Percentiles rank a stretch among this genome's conserved stretches.
phyloP scores from a whole-genome alignment of 208 protist species.

The Novymonas esmeraldas region DNA sequence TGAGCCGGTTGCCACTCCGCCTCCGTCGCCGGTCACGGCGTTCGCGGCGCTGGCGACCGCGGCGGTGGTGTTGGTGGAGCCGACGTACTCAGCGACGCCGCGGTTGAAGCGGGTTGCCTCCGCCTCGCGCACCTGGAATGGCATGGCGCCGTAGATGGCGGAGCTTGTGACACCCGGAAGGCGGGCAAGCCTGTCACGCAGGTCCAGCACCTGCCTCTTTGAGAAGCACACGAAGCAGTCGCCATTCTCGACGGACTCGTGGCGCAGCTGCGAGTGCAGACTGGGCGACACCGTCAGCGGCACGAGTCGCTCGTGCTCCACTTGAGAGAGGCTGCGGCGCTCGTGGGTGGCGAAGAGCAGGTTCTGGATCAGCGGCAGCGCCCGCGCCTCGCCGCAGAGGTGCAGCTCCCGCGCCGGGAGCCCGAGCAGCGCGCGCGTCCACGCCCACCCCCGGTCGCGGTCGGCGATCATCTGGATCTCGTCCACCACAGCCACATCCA shows the following conservation, averaged over 20 bases:
- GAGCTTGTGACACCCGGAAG: slow-evolving; percentile 53
- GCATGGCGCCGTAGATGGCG: slow-evolving; percentile 94
- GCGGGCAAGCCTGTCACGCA: slow-evolving; percentile 46
- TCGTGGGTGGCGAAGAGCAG: slow-evolving; percentile 79
- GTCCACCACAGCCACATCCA: slow-evolving; percentile 93
- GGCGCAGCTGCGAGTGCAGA: slow-evolving; percentile 39
- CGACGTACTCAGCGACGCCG: slow-evolving; percentile 40
- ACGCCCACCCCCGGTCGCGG: slow-evolving; percentile 93
- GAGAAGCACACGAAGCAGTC: slow-evolving; percentile 92
- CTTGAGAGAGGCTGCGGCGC: slow-evolving; percentile 46
- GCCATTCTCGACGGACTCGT: slow-evolving; percentile 52
- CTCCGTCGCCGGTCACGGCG: background rate
- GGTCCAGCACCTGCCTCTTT: slow-evolving; percentile 61
- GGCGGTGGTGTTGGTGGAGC: too few species aligned
- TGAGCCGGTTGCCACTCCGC: background rate
- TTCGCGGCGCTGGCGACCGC: background rate
- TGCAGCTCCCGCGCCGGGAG: slow-evolving; percentile 91
- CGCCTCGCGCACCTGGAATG: slow-evolving; percentile 81
- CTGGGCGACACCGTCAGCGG: slow-evolving; percentile 54
- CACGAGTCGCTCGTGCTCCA: slow-evolving; percentile 83
- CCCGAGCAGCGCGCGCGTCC: slow-evolving; percentile 94
- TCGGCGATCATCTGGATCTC: slow-evolving; percentile 96
- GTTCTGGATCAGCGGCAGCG: slow-evolving; percentile 69
- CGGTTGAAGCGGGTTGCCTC: slow-evolving; percentile 90
- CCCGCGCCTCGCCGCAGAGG: slow-evolving; percentile 87